Base-by-base conservation (phyloP, 345 rosid genomes). In the Geranium brycei region DNA sequence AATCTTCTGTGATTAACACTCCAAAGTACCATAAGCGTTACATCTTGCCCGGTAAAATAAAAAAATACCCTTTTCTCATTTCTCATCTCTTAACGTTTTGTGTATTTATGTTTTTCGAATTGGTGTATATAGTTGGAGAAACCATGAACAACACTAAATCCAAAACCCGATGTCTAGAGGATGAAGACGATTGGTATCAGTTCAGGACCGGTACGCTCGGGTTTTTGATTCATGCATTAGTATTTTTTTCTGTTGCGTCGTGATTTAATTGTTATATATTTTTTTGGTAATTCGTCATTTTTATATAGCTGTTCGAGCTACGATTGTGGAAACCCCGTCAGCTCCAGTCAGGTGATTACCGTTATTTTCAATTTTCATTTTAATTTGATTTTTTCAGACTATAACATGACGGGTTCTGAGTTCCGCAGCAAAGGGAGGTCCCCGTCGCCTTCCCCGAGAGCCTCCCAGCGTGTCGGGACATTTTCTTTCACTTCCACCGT, bases 21-120 rank as follows among this genome's bases (percentile, higher is more conserved):
- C 96, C 98, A n/a, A 87, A 84, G 75, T 91, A 74, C 78, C 91
- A 83, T 71, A 91, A 89, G 68, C 83, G 89, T 3, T 91, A 89
- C 81, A 80, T 89, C 64, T 81, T 89, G 76, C 98, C 96, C 63
- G 96, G 97, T 73, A 78, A 73, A 4, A 57, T 17, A 38, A 38
- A 38, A 47, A 63, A 41, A n/a, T 15, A 41, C 56, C 58, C 17
- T 17, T 69, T 64, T 13, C 17, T 3, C 12, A 23, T 19, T 31
- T 51, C n/a, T 56, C 28, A 23, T 23, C 28, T 23, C 28, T 23
- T 23, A 23, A 23, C 28, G 28, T 17, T 51, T 15, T 5, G 19
- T 18, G 28, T 17, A 58, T 69, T 66, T 51, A 58, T 15, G 47
- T 32, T 1, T 64, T 59, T 57, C 31, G n/a, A 15, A 56, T 61